Evolutionary conservation across 2,329 filamentous ascomycete genomes (phyloP).

Genomic region (Cyphellophora europaea): DNA sequence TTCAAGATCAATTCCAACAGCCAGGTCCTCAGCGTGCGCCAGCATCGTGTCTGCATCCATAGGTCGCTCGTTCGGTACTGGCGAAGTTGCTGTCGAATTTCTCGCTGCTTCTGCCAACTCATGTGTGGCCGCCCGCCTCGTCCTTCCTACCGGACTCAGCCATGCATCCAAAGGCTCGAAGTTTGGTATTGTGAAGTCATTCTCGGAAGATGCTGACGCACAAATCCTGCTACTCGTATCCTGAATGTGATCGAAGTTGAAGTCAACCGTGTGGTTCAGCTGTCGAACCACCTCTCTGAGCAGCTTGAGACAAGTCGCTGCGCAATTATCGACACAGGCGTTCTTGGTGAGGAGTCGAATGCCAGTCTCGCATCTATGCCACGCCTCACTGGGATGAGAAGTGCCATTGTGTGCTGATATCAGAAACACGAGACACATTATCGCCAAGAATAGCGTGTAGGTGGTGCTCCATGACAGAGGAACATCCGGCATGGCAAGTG

Average conservation of each 20-base stretch:
- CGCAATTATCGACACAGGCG: slow-evolving; percentile 12
- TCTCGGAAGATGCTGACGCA: too few species aligned
- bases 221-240: too few species aligned
- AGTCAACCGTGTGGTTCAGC: slow-evolving; percentile 16
- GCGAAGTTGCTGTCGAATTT: neutral
- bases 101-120: too few species aligned
- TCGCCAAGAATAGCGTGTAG: slow-evolving; percentile 15
- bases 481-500: slow-evolving; percentile 8
- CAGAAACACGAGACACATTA: slow-evolving; percentile 14
- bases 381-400: slow-evolving; percentile 15
- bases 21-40: neutral
- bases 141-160: neutral
- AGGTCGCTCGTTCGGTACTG: too few species aligned
- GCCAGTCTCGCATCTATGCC: slow-evolving; percentile 13
- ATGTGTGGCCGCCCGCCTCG: neutral
- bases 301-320: slow-evolving; percentile 9
- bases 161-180: too few species aligned
- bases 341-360: slow-evolving; percentile 12
- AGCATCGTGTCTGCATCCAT: neutral
- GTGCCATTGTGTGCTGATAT: slow-evolving; percentile 16
- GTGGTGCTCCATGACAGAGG: slow-evolving; percentile 12
- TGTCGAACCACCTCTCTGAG: slow-evolving; percentile 15
- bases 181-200: too few species aligned
- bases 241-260: slow-evolving; percentile 15
- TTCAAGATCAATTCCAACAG: neutral